Conservation (phyloP, 768 basidiomycete species). For the Leucosporidium creatinivorum region DNA sequence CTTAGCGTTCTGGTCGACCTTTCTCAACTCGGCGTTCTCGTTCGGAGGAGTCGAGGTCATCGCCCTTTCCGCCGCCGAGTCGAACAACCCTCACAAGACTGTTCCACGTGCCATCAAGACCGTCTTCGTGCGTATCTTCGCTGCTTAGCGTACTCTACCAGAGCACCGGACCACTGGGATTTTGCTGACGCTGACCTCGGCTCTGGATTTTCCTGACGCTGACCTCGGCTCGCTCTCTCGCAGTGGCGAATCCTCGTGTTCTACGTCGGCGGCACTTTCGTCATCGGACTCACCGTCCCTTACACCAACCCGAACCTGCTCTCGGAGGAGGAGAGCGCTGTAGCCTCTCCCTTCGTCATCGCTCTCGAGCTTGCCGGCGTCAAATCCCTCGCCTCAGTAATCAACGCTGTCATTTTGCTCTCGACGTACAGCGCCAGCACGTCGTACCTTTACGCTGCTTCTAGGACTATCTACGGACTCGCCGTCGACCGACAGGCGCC, state of each 20-base stretch:
- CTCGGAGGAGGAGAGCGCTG: constrained; percentile 24
- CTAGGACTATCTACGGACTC: too few species aligned
- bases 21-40: constrained; percentile 74
- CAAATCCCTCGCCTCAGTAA: constrained; percentile 41
- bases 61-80: constrained; percentile 21
- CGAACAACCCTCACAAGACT: constrained; percentile 33
- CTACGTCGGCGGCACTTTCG: constrained; percentile 1
- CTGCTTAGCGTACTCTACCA: too few species aligned
- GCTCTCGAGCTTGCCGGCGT: constrained; percentile 44
- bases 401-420: constrained; percentile 42
- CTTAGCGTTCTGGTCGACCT: constrained; percentile 56
- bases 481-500: constrained; percentile 42
- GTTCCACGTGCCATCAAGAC: constrained; percentile 55
- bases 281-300: constrained; percentile 60
- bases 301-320: constrained; percentile 60
- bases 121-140: constrained; percentile 59
- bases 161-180: too few species aligned
- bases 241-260: constrained; percentile 66
- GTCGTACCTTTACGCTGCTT: constrained; percentile 35
- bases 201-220: too few species aligned
- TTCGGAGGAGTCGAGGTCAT: constrained; percentile 55
- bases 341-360: constrained; percentile 49
- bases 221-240: constrained; percentile 78
- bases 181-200: too few species aligned
- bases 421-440: constrained; percentile 34